Evolutionary conservation across 2,329 filamentous ascomycete species (phyloP).

Genomic region (Tothia fuscella): DNA sequence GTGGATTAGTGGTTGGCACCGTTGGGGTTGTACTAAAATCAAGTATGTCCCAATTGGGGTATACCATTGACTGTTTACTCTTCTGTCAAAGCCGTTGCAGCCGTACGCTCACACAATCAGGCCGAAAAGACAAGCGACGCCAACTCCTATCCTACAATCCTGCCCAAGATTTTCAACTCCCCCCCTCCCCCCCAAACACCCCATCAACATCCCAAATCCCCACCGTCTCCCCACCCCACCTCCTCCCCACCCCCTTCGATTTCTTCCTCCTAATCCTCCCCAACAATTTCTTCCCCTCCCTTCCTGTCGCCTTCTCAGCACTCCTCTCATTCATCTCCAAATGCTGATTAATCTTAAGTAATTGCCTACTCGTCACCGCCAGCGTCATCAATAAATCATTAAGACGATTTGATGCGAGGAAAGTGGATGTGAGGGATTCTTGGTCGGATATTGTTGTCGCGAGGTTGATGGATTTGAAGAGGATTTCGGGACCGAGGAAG

Average conservation of each 20-base stretch:
- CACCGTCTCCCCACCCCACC: constrained; percentile 9
- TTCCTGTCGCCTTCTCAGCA: background rate
- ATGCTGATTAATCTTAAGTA: constrained; percentile 4
- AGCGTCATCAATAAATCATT: constrained; percentile 54
- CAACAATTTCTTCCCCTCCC: background rate
- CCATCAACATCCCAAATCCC: constrained; percentile 4
- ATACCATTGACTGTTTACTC: too few relatives aligned
- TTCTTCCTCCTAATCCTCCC: background rate
- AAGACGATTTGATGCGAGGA: constrained; percentile 55
- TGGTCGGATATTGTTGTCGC: constrained; percentile 55
- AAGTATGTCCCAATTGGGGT: too few relatives aligned
- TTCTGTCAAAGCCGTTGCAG: too few relatives aligned
- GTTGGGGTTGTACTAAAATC: too few relatives aligned
- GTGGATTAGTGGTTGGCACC: too few relatives aligned
- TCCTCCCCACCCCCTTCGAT: constrained; percentile 11
- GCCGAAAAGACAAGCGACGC: too few relatives aligned
- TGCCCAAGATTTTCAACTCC: too few relatives aligned
- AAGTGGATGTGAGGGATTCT: constrained; percentile 49
- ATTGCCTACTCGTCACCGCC: background rate
- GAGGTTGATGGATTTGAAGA: constrained; percentile 80
- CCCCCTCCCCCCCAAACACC: too few relatives aligned
- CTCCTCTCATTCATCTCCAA: constrained; percentile 1
- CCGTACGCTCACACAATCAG: too few relatives aligned
- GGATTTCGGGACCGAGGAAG: constrained; percentile 59
- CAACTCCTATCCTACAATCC: too few relatives aligned